Evolutionary conservation across 2,329 filamentous ascomycete genomes (phyloP), one percentile per base, ranked within the genome.

Genomic region (Fusarium coicis): DNA sequence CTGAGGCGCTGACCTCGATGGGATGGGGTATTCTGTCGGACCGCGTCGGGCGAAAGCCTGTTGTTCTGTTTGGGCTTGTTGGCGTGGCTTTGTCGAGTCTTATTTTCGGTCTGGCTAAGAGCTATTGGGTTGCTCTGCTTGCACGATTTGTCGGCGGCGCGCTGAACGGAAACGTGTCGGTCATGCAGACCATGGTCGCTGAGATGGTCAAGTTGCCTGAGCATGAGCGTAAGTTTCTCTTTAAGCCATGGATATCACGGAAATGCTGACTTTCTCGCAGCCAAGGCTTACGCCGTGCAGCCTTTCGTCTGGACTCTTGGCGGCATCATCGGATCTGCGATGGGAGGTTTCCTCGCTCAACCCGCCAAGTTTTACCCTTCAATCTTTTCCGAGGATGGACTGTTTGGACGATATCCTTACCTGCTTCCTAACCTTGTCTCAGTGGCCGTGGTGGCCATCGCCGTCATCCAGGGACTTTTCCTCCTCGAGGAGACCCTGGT

Each of bases 121-220:
- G 87, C 2, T 88, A 97, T 58, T 93, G 90, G 88, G 94, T 97
- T 80, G 92, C 95, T 5, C 86, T 97, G 26, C 69, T 93, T 44
- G 93, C 96, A 4, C 94, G 97, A 80, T 89, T 92, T 6, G 83
- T 95, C 65, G 97, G 97, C 92, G 95, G 95, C 15, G 81, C 96
- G 52, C 88, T 97, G 43, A 97, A 97, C 81, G 95, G 95, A 50
- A 98, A 97, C 75, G 93, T 95, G 43, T 94, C 93, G 9, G 90
- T 97, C 10, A 94, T 97, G 32, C 95, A 93, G 37, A 97, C 95
- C 2, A 96, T 94, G 70, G 83, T 98, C 46, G 95, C 95, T 30
- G 95, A 98, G 82, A 92, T 97, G 72, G 97, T 95, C 7, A 94
- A 97, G 79, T 88, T 93, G 63, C 95, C 92, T 72, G 97, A 97